Evolutionary conservation across 176 grass and related monocot species (phyloP).

Genomic region (Oryza meyeriana): DNA sequence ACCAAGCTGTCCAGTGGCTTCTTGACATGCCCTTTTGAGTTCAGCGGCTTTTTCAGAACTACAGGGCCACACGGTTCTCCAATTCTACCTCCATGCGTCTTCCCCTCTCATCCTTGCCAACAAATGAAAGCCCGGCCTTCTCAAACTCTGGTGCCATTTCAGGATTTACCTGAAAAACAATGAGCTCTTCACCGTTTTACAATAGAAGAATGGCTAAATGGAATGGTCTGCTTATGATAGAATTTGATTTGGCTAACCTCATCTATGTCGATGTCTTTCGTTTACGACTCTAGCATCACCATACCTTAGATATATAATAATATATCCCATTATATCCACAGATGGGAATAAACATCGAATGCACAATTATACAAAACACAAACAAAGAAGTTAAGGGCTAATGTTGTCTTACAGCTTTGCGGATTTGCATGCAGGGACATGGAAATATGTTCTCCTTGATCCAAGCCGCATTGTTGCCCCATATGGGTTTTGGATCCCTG

Average conservation of each 20-base stretch:
- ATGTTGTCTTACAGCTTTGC: slow-evolving; percentile 79
- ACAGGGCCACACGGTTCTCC: neutral
- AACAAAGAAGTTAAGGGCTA: neutral
- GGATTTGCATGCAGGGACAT: slow-evolving; percentile 56
- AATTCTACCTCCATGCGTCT: slow-evolving; percentile 87
- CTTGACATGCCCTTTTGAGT: slow-evolving; percentile 43
- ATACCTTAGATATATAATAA: slow-evolving; percentile 74
- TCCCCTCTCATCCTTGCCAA: slow-evolving; percentile 84
- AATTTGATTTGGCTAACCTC: slow-evolving; percentile 60
- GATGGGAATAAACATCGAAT: neutral
- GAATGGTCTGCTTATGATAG: neutral
- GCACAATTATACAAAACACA: neutral
- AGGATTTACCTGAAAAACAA: slow-evolving; percentile 81
- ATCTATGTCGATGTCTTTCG: slow-evolving; percentile 93
- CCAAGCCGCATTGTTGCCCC: slow-evolving; percentile 94
- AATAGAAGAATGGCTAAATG: neutral
- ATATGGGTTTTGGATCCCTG: slow-evolving; percentile 97
- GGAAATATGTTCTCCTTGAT: slow-evolving; percentile 85
- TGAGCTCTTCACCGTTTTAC: slow-evolving; percentile 7
- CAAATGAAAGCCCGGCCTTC: slow-evolving; percentile 82
- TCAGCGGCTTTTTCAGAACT: slow-evolving; percentile 14
- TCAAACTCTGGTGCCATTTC: slow-evolving; percentile 81
- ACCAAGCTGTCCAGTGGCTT: slow-evolving; percentile 52
- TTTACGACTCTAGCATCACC: slow-evolving; percentile 56
- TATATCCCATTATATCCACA: slow-evolving; percentile 18